Conservation (phyloP, 176 grass and related monocot species). For the Ananas comosus region DNA sequence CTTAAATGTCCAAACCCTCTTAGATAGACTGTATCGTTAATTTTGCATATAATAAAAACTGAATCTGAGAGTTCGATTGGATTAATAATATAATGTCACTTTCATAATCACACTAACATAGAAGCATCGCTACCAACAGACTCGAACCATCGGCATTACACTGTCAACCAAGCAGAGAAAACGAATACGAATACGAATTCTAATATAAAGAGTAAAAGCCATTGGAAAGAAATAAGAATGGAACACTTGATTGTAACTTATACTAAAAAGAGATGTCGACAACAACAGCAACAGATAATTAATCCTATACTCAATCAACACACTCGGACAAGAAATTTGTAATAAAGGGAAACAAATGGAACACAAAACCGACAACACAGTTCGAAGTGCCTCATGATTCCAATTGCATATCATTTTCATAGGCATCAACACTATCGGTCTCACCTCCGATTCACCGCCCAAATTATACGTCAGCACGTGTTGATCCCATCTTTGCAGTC, state of each 20-base stretch:
- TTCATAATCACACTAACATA: too few species aligned
- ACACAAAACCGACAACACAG: background rate
- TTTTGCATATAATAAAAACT: too few species aligned
- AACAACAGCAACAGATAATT: background rate
- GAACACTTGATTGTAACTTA: background rate
- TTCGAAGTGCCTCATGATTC: background rate
- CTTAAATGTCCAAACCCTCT: too few species aligned
- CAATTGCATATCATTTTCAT: background rate
- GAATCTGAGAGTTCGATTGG: too few species aligned
- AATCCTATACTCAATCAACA: background rate
- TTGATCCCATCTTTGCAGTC: conserved; percentile 99
- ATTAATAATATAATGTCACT: too few species aligned
- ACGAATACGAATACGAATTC: too few species aligned
- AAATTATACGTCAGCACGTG: conserved; percentile 31
- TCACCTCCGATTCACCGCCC: background rate
- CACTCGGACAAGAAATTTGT: background rate
- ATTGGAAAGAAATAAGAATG: background rate
- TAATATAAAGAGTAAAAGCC: background rate
- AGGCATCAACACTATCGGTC: background rate
- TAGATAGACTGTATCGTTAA: too few species aligned
- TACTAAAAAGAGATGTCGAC: background rate
- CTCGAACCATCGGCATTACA: too few species aligned
- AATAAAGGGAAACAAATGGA: background rate
- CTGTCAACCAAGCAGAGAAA: too few species aligned
- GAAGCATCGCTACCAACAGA: too few species aligned